A percentile compares a stretch with the other conserved stretches of the same genome.
These are phyloP conservation scores for Podaxis sp. DNA, from an alignment of 768 basidiomycete genomes.

Conservation along the genomic window DNA sequence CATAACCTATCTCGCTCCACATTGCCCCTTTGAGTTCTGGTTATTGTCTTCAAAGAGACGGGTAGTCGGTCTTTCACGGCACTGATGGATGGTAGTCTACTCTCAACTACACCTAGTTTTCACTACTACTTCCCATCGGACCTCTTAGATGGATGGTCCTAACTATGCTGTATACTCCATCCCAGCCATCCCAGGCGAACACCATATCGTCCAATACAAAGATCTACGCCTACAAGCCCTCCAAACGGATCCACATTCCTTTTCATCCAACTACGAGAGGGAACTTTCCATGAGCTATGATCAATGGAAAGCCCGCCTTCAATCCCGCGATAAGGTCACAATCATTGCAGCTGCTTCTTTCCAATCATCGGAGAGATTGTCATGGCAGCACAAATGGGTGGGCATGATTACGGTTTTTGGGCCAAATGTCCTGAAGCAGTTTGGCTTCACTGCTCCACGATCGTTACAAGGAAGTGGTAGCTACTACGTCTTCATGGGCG, in stretches of 20 bases:
- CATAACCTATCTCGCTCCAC: not conserved
- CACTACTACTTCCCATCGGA: not conserved
- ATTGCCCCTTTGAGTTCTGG: not conserved
- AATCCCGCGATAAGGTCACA: slow-evolving; percentile 11
- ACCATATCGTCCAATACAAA: slow-evolving; percentile 15
- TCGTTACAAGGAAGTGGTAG: not conserved
- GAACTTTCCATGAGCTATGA: slow-evolving; percentile 9
- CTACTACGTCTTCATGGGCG: slow-evolving; percentile 6
- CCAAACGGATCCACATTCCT: slow-evolving; percentile 4
- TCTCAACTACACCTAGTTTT: not conserved
- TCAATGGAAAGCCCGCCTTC: slow-evolving; percentile 13
- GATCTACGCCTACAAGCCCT: slow-evolving; percentile 11
- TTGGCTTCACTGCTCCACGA: slow-evolving; percentile 4
- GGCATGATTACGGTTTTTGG: slow-evolving; percentile 12
- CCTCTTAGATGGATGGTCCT: not conserved
- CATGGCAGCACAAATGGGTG: slow-evolving; percentile 13
- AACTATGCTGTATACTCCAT: slow-evolving; percentile 5
- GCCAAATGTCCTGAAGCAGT: slow-evolving; percentile 4
- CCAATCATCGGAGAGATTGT: slow-evolving; percentile 6
- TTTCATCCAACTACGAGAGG: slow-evolving; percentile 12
- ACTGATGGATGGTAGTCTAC: not conserved
- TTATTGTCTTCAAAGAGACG: not conserved
- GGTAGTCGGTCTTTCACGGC: not conserved
- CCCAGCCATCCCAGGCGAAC: slow-evolving; percentile 7
- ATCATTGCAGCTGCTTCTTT: slow-evolving; percentile 8